Percentiles rank a stretch among this genome's conserved stretches.
Evolutionary conservation across 306 rosid species (phyloP).

Genomic region (Calophaca sinica): DNA sequence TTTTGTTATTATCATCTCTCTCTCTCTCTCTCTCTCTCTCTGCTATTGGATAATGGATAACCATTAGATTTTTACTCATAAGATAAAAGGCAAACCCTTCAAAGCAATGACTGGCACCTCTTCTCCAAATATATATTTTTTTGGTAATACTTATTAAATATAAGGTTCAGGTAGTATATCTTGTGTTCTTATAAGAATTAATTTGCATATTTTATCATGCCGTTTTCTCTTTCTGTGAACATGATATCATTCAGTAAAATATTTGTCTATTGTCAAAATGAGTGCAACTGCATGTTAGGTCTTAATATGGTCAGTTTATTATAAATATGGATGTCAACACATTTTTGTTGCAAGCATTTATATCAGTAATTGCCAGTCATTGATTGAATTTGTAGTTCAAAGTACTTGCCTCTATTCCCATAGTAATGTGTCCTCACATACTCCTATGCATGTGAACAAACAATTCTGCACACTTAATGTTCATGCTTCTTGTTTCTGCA

Average conservation of each 20-base stretch:
- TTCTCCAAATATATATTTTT: constrained; percentile 10
- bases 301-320: constrained; percentile 11
- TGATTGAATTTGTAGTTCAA: constrained; percentile 37
- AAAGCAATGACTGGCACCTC: not conserved
- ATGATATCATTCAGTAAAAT: constrained; percentile 34
- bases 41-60: not conserved
- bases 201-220: constrained; percentile 15
- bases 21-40: not conserved
- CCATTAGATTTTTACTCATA: constrained; percentile 12
- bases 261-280: constrained; percentile 31
- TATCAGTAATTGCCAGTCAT: constrained; percentile 29
- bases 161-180: constrained; percentile 15
- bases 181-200: constrained; percentile 15
- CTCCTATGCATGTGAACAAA: constrained; percentile 17
- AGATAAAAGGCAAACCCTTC: not conserved
- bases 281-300: constrained; percentile 21
- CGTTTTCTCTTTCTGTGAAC: not conserved
- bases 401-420: constrained; percentile 16
- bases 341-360: constrained; percentile 15
- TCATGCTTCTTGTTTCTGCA: constrained; percentile 42
- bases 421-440: constrained; percentile 27
- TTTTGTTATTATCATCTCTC: not conserved
- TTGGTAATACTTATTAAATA: not conserved
- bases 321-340: not conserved
- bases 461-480: constrained; percentile 40